Conservation (phyloP, 2,329 filamentous ascomycete species). For the Beauveria sp. region DNA sequence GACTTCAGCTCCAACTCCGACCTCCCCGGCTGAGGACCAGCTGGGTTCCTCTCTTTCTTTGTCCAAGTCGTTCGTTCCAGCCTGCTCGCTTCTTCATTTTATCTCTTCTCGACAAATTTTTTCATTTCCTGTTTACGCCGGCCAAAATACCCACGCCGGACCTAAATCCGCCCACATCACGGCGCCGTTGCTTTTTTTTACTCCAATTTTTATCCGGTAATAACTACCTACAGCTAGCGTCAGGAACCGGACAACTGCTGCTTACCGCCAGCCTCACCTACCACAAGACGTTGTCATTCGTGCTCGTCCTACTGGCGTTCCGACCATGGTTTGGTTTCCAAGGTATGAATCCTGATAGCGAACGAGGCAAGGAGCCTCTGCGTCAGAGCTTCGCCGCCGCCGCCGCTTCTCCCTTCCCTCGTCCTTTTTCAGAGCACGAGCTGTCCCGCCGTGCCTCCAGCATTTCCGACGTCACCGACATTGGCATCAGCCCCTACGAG, state of each 20-base stretch:
- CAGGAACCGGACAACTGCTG: background rate
- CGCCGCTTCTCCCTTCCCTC: background rate
- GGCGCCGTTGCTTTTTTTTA: background rate
- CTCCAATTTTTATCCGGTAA: background rate
- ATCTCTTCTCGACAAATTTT: background rate
- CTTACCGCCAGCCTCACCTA: background rate
- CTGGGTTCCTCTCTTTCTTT: background rate
- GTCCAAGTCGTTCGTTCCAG: background rate
- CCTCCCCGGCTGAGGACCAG: background rate
- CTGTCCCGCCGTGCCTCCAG: slow-evolving; percentile 27
- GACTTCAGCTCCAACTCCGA: slow-evolving; percentile 1
- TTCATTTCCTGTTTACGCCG: background rate
- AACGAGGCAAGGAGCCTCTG: slow-evolving; percentile 22
- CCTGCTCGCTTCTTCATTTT: background rate
- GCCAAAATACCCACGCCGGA: no score
- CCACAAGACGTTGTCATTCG: background rate
- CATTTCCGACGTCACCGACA: slow-evolving; percentile 25
- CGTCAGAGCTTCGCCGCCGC: slow-evolving; percentile 10
- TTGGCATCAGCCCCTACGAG: slow-evolving; percentile 21
- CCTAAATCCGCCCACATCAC: background rate
- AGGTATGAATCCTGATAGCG: slow-evolving; percentile 25
- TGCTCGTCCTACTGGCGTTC: background rate
- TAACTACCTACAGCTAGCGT: background rate
- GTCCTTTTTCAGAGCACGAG: slow-evolving; percentile 8
- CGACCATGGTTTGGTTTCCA: slow-evolving; percentile 17